Conservation (phyloP, 192 early-diverging fungal species). For the Chytriomyces hyalinus region DNA sequence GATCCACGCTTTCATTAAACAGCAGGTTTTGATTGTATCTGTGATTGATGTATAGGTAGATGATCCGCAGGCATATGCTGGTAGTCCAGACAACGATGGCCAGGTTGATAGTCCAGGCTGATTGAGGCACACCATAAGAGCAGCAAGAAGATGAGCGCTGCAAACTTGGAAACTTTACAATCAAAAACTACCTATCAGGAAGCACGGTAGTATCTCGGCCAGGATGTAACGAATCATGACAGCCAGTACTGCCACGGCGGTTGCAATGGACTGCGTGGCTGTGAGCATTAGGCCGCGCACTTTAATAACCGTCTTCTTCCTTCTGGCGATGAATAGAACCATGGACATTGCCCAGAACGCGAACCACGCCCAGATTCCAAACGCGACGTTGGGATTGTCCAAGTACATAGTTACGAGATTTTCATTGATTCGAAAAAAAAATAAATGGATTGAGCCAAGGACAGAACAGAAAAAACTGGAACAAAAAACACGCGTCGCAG, state of each 20-base stretch:
- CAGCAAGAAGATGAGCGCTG: too few species aligned
- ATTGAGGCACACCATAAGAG: neutral
- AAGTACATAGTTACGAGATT: conserved; percentile 11
- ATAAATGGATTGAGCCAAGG: neutral
- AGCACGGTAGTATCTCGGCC: neutral
- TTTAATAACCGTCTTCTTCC: neutral
- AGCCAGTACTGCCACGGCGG: neutral
- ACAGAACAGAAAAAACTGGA: neutral
- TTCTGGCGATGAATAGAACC: neutral
- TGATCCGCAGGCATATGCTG: neutral
- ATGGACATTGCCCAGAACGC: neutral
- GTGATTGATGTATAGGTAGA: conserved; percentile 16
- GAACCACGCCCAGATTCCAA: neutral
- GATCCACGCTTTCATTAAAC: neutral
- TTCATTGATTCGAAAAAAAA: neutral
- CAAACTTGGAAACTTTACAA: neutral
- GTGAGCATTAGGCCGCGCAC: neutral
- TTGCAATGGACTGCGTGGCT: neutral
- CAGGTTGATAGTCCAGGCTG: conserved; percentile 1
- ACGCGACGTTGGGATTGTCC: neutral
- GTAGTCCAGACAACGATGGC: neutral
- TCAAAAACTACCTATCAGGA: neutral
- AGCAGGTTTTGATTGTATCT: conserved; percentile 21
- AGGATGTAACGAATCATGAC: neutral
- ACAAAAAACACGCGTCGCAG: neutral